Base-by-base conservation (phyloP, 306 rosid species). In the Begonia fuchsioides region DNA sequence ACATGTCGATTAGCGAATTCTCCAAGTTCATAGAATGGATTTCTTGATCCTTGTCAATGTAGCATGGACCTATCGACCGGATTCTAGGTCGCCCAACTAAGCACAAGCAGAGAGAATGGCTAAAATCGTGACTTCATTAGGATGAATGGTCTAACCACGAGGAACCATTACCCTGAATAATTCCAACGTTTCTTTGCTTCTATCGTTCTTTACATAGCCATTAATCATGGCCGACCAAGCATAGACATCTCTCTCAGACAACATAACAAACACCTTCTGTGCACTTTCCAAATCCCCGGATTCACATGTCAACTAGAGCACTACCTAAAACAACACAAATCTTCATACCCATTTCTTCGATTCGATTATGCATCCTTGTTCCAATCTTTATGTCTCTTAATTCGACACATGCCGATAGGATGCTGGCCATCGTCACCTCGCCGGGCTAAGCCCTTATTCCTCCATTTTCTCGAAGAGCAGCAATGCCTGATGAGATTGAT, bases 301-400 rank as follows among this genome's bases (percentile, higher is more conserved):
- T 48, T 64, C 56, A 56, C 69, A 64, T 64, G 39, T 64, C 58
- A 39, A 55, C 57, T 57, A 64, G 51, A 50, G 69, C 61, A 44
- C 63, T 50, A 3, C 63, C 69, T 41, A 64, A 19, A 38, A 64
- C 61, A 47, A 20, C 44, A 45, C 61, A 56, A 52, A 58, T 64
- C 53, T 20, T 17, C 69, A 56, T 51, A 17, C 63, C 69, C 16
- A 18, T 56, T 52, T 64, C 63, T 26, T 5, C 48, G 47, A 56
- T 64, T 5, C 19, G 61, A 17, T 39, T 46, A 56, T 44, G 53
- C 10, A 64, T 54, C 52, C 57, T 56, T 53, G 18, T 58, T n/a
- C 69, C 69, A 64, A 32, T 40, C 12, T 17, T 14, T 41, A 64
- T 50, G 32, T 51, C 57, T 5, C 39, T 18, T 17, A 56, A 41